Conservation (phyloP, 495 filamentous ascomycete species). For the Aspergillus funiculosus region DNA sequence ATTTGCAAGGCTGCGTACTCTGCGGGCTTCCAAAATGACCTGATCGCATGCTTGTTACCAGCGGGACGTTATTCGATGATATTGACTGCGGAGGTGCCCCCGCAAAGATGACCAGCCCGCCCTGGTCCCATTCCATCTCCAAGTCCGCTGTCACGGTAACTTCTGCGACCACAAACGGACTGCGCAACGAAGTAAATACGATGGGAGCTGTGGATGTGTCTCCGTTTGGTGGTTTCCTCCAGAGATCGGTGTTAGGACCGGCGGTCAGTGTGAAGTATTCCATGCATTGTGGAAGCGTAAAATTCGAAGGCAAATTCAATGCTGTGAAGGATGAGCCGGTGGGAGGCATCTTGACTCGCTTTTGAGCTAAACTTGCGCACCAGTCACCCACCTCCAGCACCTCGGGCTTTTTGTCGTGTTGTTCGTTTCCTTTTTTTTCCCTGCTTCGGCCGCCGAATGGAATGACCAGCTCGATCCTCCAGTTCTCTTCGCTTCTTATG, state of each 20-base stretch:
- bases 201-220: conserved; percentile 54
- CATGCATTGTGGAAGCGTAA: conserved; percentile 48
- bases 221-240: conserved; percentile 50
- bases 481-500: neutral
- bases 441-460: neutral
- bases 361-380: neutral
- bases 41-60: conserved; percentile 10
- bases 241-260: conserved; percentile 50
- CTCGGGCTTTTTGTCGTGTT: conserved; percentile 14
- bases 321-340: conserved; percentile 47
- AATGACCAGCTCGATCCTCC: neutral
- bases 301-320: conserved; percentile 44
- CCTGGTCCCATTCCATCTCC: conserved; percentile 59
- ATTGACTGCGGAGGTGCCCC: conserved; percentile 55
- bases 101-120: conserved; percentile 71
- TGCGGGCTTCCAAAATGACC: conserved; percentile 8
- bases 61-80: conserved; percentile 20
- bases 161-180: conserved; percentile 50
- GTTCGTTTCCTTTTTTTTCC: conserved; percentile 1
- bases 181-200: conserved; percentile 50
- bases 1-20: conserved; percentile 40
- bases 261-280: conserved; percentile 53
- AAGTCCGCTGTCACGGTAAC: conserved; percentile 56
- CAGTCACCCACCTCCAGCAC: neutral
- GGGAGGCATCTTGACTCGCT: conserved; percentile 40